These are phyloP conservation scores for Pseudogymnoascus sp. DNA, from an alignment of 2,329 filamentous ascomycete species.

Conservation along the genomic window DNA sequence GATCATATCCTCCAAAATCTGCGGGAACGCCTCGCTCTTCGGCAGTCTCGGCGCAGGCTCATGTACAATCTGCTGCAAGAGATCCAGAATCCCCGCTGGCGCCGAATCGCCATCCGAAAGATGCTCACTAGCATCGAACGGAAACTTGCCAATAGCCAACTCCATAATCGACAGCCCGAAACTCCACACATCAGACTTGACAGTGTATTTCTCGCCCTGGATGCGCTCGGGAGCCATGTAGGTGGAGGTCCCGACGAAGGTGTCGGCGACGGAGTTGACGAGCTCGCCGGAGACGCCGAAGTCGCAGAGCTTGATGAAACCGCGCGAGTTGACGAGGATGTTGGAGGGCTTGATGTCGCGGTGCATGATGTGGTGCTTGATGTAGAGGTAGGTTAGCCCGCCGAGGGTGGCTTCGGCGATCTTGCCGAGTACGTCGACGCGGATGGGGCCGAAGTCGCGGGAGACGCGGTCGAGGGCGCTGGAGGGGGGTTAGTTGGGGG, in stretches of 20 bases:
- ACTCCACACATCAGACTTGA: conserved; percentile 99
- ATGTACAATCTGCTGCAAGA: conserved; percentile 94
- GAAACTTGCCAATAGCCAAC: conserved; percentile 92
- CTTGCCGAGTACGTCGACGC: conserved; percentile 94
- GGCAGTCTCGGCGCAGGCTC: conserved; percentile 89
- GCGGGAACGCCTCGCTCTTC: conserved; percentile 94
- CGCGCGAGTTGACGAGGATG: conserved; percentile 88
- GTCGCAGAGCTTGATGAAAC: conserved; percentile 94
- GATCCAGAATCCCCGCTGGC: conserved; percentile 89
- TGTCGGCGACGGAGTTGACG: conserved; percentile 96
- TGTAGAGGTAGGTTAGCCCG: conserved; percentile 90
- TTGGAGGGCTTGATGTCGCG: conserved; percentile 98
- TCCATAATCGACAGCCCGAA: conserved; percentile 95
- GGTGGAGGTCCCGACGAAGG: conserved; percentile 95
- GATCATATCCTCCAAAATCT: conserved; percentile 92
- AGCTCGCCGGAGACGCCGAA: conserved; percentile 98
- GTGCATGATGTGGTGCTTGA: conserved; percentile 96
- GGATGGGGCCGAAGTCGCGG: conserved; percentile 86
- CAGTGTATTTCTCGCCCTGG: conserved; percentile 91
- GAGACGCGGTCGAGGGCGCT: conserved; percentile 92
- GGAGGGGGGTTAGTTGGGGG: conserved; percentile 23
- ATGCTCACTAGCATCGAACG: conserved; percentile 71
- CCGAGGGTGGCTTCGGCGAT: conserved; percentile 93
- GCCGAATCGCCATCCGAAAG: conserved; percentile 67
- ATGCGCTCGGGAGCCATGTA: conserved; percentile 99